phyloP scores from a whole-genome alignment of 2,329 filamentous ascomycete genomes.

The Camptophora hylomeconis region DNA sequence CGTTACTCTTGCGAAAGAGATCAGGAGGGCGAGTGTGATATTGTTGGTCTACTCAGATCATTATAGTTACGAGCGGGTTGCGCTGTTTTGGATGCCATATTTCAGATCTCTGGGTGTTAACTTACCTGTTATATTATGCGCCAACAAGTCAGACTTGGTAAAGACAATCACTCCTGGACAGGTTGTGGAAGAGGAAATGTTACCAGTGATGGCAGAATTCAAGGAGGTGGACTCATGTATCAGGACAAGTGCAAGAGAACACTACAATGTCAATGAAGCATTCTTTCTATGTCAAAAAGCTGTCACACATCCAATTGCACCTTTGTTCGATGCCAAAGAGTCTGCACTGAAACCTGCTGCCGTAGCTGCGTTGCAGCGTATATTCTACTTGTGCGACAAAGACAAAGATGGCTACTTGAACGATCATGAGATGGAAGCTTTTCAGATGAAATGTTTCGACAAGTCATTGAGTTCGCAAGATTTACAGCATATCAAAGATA shows the following conservation, averaged over 20 bases:
- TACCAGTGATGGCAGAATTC: conserved; percentile 96
- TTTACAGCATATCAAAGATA: conserved; percentile 78
- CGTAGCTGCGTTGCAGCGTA: conserved; percentile 69
- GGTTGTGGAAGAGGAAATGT: conserved; percentile 91
- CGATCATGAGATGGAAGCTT: conserved; percentile 79
- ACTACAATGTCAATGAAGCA: conserved; percentile 87
- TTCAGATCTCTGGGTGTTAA: conserved; percentile 97
- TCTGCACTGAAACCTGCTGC: conserved; percentile 75
- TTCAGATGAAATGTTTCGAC: conserved; percentile 84
- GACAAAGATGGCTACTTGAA: conserved; percentile 90
- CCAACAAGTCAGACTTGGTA: conserved; percentile 89
- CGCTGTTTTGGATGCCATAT: conserved; percentile 96
- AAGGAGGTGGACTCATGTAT: conserved; percentile 98
- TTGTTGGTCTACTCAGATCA: conserved; percentile 94
- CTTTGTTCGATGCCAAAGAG: conserved; percentile 94
- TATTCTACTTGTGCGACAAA: conserved; percentile 93
- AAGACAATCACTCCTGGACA: conserved; percentile 64
- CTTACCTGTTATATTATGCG: conserved; percentile 88
- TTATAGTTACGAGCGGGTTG: conserved; percentile 96
- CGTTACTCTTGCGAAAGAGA: conserved; percentile 78
- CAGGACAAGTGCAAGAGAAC: conserved; percentile 78
- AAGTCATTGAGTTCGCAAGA: conserved; percentile 72
- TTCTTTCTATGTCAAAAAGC: conserved; percentile 98
- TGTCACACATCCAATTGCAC: conserved; percentile 91
- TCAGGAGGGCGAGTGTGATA: conserved; percentile 94